Percentiles rank a stretch among this genome's conserved stretches.
Conservation (phyloP, 2,329 filamentous ascomycete genomes). For the Penicillium concentricum region DNA sequence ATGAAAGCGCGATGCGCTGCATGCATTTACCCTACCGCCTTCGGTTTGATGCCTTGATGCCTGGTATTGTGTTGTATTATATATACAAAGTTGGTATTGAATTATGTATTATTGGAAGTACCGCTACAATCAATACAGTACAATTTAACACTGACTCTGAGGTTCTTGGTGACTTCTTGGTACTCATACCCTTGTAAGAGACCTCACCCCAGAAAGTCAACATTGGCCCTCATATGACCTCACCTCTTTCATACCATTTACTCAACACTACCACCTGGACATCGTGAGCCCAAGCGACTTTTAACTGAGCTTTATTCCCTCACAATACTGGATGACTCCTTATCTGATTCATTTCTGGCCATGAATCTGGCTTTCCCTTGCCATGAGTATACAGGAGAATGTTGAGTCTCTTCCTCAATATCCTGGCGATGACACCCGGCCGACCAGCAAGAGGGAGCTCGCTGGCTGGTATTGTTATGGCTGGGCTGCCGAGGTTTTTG, state of each 20-base stretch:
- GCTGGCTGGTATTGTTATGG: slow-evolving; percentile 94
- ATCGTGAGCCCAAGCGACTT: neutral
- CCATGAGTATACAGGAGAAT: slow-evolving; percentile 14
- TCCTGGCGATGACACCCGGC: slow-evolving; percentile 79
- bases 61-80: slow-evolving; percentile 9
- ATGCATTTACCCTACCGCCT: slow-evolving; percentile 14
- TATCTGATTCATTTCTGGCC: neutral
- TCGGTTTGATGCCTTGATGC: slow-evolving; percentile 15
- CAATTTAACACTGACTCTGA: neutral
- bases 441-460: slow-evolving; percentile 83
- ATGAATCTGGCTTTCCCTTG: slow-evolving; percentile 2
- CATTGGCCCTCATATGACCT: slow-evolving; percentile 14
- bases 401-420: slow-evolving; percentile 56
- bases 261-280: neutral
- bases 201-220: neutral
- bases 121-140: neutral
- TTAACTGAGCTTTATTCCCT: neutral
- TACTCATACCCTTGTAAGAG: neutral
- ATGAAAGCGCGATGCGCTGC: slow-evolving; percentile 21
- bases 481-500: slow-evolving; percentile 95
- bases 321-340: neutral
- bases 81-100: neutral
- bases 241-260: slow-evolving; percentile 8
- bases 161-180: neutral
- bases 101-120: neutral